phyloP scores from a whole-genome alignment of 2,329 filamentous ascomycete species.

The Aschersonia sp. region DNA sequence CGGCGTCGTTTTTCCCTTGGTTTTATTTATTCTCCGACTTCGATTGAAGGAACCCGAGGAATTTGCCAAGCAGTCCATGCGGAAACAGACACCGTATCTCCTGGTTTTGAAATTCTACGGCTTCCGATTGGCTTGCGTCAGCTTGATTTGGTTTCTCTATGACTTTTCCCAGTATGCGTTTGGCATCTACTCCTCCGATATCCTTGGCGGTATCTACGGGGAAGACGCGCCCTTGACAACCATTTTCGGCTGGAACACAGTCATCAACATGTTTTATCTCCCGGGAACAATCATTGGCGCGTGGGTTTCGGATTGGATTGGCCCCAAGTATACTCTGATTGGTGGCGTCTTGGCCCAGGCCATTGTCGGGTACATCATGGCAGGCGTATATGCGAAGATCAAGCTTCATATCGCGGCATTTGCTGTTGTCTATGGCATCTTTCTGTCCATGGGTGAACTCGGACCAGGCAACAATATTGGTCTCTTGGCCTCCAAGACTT shows the following conservation, averaged over 20 bases:
- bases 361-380: constrained; percentile 78
- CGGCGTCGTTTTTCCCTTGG: constrained; percentile 61
- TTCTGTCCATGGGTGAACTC: constrained; percentile 30
- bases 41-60: constrained; percentile 68
- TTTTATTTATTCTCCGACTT: constrained; percentile 55
- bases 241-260: constrained; percentile 74
- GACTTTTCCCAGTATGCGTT: constrained; percentile 78
- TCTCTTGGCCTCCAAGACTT: constrained; percentile 73
- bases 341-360: constrained; percentile 60
- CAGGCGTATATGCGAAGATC: constrained; percentile 60
- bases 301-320: constrained; percentile 62
- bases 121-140: constrained; percentile 53
- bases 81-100: constrained; percentile 38
- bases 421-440: constrained; percentile 21
- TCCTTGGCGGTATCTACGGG: constrained; percentile 52
- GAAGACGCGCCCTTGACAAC: constrained; percentile 51
- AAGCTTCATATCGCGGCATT: constrained; percentile 31
- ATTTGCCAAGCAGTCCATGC: constrained; percentile 57
- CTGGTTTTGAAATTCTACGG: constrained; percentile 55
- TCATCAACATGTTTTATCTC: constrained; percentile 81
- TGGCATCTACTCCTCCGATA: constrained; percentile 67
- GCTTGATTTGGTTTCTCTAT: constrained; percentile 74
- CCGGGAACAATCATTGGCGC: constrained; percentile 70
- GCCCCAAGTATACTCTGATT: constrained; percentile 60
- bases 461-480: constrained; percentile 90